These are phyloP conservation scores for Exophiala sideris DNA, from an alignment of 2,329 filamentous ascomycete genomes.

Conservation along the genomic window DNA sequence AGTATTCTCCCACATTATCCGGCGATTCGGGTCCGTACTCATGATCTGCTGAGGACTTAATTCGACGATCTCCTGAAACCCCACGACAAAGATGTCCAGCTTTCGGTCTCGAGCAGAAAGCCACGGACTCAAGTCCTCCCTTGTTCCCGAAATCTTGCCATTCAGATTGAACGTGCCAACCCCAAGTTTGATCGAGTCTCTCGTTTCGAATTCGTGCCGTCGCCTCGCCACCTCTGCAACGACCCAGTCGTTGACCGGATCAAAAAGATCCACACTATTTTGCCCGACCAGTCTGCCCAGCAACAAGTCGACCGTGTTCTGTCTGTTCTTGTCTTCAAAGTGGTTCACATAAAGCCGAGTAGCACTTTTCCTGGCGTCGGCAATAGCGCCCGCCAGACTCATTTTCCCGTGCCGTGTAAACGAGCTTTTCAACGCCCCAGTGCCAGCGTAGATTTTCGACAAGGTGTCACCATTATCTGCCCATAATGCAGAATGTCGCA, in stretches of 20 bases:
- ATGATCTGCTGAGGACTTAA: slow-evolving; percentile 97
- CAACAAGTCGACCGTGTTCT: slow-evolving; percentile 92
- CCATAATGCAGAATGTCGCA: slow-evolving; percentile 88
- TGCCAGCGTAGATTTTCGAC: slow-evolving; percentile 94
- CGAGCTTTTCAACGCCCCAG: slow-evolving; percentile 89
- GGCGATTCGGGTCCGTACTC: slow-evolving; percentile 88
- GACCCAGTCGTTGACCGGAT: slow-evolving; percentile 92
- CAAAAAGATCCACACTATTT: slow-evolving; percentile 77
- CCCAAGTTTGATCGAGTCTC: slow-evolving; percentile 71
- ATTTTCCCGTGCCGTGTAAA: slow-evolving; percentile 94
- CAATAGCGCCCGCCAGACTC: slow-evolving; percentile 86
- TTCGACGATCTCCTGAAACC: slow-evolving; percentile 98
- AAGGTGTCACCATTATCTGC: slow-evolving; percentile 94
- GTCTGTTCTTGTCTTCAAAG: slow-evolving; percentile 86
- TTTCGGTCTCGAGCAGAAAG: slow-evolving; percentile 64
- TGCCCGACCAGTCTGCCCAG: slow-evolving; percentile 83
- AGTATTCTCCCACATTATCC: slow-evolving; percentile 79
- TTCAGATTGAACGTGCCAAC: slow-evolving; percentile 95
- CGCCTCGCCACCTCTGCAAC: slow-evolving; percentile 67
- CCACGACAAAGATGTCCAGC: slow-evolving; percentile 83
- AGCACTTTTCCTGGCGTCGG: slow-evolving; percentile 92
- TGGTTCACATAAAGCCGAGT: slow-evolving; percentile 96
- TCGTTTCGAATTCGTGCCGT: slow-evolving; percentile 69
- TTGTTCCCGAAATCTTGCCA: slow-evolving; percentile 73
- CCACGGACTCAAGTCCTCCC: slow-evolving; percentile 81